Evolutionary conservation across 106 monocot genomes (phyloP).

Genomic region (Acorus gramineus): DNA sequence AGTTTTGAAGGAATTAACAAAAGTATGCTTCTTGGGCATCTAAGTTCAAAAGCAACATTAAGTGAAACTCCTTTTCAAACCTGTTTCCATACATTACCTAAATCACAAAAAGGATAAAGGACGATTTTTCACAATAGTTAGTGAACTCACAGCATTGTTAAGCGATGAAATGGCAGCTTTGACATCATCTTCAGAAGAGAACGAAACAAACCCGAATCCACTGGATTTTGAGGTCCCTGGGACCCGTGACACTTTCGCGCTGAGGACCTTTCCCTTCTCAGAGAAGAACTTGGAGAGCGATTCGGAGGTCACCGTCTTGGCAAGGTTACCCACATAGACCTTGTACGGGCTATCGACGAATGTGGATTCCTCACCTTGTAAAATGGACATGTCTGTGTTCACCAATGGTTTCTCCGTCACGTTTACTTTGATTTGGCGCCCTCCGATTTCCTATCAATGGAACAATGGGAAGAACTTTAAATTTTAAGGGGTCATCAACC

Average conservation of each 20-base stretch:
- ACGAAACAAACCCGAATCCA: constrained; percentile 89
- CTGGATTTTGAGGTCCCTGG: constrained; percentile 87
- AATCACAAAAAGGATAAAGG: neutral
- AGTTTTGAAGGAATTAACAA: too few species aligned
- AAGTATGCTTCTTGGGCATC: too few species aligned
- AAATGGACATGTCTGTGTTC: constrained; percentile 31
- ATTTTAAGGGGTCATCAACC: neutral
- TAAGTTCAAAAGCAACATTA: too few species aligned
- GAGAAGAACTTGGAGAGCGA: constrained; percentile 68
- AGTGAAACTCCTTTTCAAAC: too few species aligned
- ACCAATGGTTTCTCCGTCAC: constrained; percentile 75
- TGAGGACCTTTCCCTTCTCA: constrained; percentile 72
- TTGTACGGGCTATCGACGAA: constrained; percentile 89
- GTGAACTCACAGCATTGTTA: constrained; percentile 63
- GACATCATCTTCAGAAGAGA: constrained; percentile 82
- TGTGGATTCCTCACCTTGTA: constrained; percentile 59
- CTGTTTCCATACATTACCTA: too few species aligned
- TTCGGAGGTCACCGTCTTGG: constrained; percentile 71
- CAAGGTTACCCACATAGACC: constrained; percentile 90
- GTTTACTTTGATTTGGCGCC: constrained; percentile 92
- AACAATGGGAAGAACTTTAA: neutral
- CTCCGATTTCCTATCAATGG: constrained; percentile 67
- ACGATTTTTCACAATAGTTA: neutral
- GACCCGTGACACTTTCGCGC: constrained; percentile 69
- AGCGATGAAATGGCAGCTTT: constrained; percentile 56